These are phyloP conservation scores for Fraxinus albicans DNA, from an alignment of 305 asterid species.

Conservation along the genomic window DNA sequence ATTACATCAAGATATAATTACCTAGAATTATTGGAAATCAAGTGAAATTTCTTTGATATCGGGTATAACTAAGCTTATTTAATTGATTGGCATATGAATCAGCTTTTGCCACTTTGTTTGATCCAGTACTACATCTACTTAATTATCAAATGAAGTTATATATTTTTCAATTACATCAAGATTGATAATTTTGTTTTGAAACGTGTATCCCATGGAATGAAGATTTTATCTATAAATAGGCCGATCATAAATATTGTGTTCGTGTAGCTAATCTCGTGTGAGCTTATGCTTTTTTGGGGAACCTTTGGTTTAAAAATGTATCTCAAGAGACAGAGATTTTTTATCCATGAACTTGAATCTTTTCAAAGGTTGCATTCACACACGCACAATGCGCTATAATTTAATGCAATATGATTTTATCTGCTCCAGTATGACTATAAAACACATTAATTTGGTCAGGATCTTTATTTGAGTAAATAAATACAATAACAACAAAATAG, in stretches of 20 bases:
- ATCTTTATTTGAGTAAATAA: neutral
- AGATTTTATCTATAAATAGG: neutral
- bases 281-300: neutral
- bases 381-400: neutral
- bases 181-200: neutral
- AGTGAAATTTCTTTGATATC: neutral
- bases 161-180: neutral
- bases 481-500: neutral
- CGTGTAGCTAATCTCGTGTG: neutral
- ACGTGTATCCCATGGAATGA: neutral
- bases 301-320: neutral
- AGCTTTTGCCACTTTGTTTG: neutral
- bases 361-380: neutral
- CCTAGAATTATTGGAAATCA: neutral
- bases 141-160: neutral
- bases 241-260: neutral
- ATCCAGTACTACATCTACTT: neutral
- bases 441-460: neutral
- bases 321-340: neutral
- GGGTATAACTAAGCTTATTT: neutral
- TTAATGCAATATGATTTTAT: neutral
- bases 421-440: neutral
- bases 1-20: neutral
- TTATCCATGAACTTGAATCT: neutral
- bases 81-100: neutral